These are phyloP conservation scores for Trichophyton simii DNA, from an alignment of 2,329 filamentous ascomycete genomes.

Conservation along the genomic window DNA sequence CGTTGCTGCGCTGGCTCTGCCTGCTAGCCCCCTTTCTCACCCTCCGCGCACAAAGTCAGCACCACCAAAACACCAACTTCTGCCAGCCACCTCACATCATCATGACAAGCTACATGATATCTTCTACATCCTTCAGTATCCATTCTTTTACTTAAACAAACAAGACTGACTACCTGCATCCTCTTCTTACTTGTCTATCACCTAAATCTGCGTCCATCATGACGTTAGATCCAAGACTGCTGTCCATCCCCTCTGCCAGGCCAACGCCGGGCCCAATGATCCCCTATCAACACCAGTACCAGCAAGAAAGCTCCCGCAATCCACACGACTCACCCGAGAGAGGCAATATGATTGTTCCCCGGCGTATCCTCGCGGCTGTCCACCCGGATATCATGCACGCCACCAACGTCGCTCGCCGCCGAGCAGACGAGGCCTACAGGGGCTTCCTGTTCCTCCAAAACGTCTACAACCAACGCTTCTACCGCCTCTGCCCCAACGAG, in stretches of 20 bases:
- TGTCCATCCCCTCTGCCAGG: neutral
- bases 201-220: neutral
- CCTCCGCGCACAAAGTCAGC: no score
- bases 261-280: neutral
- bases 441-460: constrained; percentile 14
- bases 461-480: constrained; percentile 15
- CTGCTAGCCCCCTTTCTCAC: no score
- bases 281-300: neutral
- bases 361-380: neutral
- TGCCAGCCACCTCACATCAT: no score
- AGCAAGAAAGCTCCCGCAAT: no score
- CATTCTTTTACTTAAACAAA: neutral
- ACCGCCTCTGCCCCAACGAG: constrained; percentile 17
- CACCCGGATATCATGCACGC: constrained; percentile 7
- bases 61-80: no score
- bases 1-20: no score
- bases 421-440: constrained; percentile 12
- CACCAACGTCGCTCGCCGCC: constrained; percentile 11
- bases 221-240: neutral
- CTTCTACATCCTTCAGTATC: neutral
- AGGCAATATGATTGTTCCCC: neutral
- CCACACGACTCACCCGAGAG: neutral
- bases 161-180: neutral
- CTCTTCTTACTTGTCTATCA: neutral
- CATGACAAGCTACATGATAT: no score